Evolutionary conservation across 768 basidiomycete genomes (phyloP).

Genomic region (Phlebiopsis gigantea): DNA sequence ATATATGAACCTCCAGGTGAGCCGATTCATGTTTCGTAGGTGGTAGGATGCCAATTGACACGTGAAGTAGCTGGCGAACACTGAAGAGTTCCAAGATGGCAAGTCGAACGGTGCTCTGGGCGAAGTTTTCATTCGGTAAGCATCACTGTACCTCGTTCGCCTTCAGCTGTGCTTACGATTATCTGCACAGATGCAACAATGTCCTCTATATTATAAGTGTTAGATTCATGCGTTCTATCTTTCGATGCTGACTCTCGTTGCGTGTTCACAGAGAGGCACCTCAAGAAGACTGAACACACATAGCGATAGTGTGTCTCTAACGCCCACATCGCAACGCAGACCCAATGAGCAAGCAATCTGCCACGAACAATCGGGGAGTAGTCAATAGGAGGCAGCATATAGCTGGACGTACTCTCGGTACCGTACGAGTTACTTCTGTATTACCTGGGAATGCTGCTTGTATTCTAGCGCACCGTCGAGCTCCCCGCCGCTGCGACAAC

Average conservation of each 20-base stretch:
- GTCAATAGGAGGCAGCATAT: neutral
- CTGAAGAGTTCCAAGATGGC: conserved; percentile 96
- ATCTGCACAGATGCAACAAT: conserved; percentile 74
- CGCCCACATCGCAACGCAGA: neutral
- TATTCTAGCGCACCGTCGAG: conserved; percentile 2
- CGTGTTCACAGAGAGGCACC: conserved; percentile 69
- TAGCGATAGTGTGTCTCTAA: too few species aligned
- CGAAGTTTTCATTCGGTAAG: conserved; percentile 96
- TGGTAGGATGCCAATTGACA: neutral
- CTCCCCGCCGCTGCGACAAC: too few species aligned
- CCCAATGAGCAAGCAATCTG: neutral
- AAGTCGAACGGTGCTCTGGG: conserved; percentile 95
- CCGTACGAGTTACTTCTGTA: conserved; percentile 1
- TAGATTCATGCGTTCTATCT: conserved; percentile 9
- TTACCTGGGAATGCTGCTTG: neutral
- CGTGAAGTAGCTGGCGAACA: conserved; percentile 83
- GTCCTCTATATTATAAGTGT: conserved; percentile 92
- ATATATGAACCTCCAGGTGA: conserved; percentile 98
- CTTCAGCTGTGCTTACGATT: conserved; percentile 9
- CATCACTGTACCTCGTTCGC: neutral
- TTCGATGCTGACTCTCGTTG: conserved; percentile 17
- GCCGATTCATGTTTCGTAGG: conserved; percentile 12
- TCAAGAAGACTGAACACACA: conserved; percentile 31
- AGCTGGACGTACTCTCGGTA: neutral
- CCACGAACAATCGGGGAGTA: neutral